Conservation (phyloP, 2,329 filamentous ascomycete species). For the Penicillium polonicum region DNA sequence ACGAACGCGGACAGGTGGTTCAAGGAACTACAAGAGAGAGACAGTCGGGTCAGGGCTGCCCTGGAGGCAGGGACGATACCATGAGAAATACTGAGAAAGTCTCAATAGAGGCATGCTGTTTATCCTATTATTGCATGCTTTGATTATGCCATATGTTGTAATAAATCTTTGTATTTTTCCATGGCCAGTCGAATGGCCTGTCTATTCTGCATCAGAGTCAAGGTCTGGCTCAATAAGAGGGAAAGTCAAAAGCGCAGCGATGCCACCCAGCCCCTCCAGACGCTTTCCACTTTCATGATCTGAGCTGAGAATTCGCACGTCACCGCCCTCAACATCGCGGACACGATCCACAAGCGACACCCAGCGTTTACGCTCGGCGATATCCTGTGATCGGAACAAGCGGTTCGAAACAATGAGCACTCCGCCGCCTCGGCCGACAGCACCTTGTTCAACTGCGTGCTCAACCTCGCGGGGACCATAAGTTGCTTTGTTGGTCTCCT, state of each 20-base stretch:
- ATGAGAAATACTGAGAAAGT: background rate
- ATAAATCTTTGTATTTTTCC: background rate
- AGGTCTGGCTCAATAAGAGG: conserved; percentile 80
- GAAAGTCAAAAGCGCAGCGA: conserved; percentile 88
- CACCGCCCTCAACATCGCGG: conserved; percentile 74
- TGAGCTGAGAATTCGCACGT: conserved; percentile 84
- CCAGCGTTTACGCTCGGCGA: conserved; percentile 74
- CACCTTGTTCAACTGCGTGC: conserved; percentile 79
- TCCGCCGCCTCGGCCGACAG: conserved; percentile 82
- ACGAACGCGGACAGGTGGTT: too few species aligned
- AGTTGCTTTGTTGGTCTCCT: conserved; percentile 84
- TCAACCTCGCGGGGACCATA: conserved; percentile 84
- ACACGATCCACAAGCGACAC: conserved; percentile 85
- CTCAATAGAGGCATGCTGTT: background rate
- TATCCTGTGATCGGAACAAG: conserved; percentile 79
- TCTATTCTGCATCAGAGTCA: conserved; percentile 53
- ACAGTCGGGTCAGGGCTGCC: too few species aligned
- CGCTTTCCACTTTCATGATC: conserved; percentile 91
- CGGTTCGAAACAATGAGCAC: conserved; percentile 83
- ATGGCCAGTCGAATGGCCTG: background rate
- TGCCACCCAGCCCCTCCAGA: conserved; percentile 77
- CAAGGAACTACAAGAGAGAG: too few species aligned
- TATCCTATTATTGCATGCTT: background rate
- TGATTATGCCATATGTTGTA: background rate
- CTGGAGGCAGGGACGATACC: too few species aligned